Evolutionary conservation across 176 grass and related monocot genomes (phyloP).

Genomic region (Triticum aestivum): IWGSC_CS_RefSeq_v2.1 NC_057814.1:291158093-291158592

Average conservation of each 20-base stretch:
- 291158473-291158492: neutral
- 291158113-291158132: neutral
- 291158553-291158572: constrained; percentile 97
- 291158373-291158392: constrained; percentile 11
- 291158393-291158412: neutral
- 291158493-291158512: constrained; percentile 16
- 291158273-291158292: neutral
- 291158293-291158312: neutral
- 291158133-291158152: neutral
- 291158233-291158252: neutral
- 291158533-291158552: constrained; percentile 87
- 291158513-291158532: constrained; percentile 95
- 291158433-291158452: neutral
- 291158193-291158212: neutral
- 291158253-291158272: neutral
- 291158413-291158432: constrained; percentile 16
- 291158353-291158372: neutral
- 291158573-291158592: constrained; percentile 89
- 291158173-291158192: neutral
- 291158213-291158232: neutral
- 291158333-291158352: neutral
- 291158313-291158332: constrained; percentile 11
- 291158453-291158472: neutral
- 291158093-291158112: neutral
- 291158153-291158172: neutral